phyloP scores from a whole-genome alignment of 164 flowering plant genomes.

The Stephania japonica region DNA sequence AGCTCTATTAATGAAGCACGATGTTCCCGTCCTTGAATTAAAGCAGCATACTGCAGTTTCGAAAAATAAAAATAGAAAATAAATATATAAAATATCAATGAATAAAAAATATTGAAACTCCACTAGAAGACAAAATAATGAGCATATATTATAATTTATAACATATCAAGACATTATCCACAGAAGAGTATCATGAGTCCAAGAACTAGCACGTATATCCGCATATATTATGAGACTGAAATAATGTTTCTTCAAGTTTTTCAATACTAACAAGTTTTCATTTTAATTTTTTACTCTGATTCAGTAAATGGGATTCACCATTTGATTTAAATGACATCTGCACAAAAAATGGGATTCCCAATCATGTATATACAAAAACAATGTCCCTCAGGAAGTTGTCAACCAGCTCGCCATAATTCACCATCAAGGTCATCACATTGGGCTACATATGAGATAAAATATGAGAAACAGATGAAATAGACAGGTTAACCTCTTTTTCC shows the following conservation, averaged over 20 bases:
- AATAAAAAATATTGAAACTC: not conserved
- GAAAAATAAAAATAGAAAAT: not conserved
- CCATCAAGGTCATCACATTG: not conserved
- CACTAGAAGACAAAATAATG: not conserved
- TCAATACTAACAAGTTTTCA: not conserved
- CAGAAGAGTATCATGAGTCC: too few relatives aligned
- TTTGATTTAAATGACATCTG: not conserved
- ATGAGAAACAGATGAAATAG: slow-evolving; percentile 3
- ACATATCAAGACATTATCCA: not conserved
- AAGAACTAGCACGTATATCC: not conserved
- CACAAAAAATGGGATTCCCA: not conserved
- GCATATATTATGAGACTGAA: not conserved
- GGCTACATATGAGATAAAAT: not conserved
- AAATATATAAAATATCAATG: not conserved
- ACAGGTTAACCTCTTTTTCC: slow-evolving; percentile 76
- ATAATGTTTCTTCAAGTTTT: not conserved
- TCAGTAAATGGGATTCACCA: not conserved
- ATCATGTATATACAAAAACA: not conserved
- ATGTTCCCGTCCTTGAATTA: slow-evolving; percentile 53
- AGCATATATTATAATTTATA: not conserved
- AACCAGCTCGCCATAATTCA: not conserved
- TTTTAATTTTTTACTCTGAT: not conserved
- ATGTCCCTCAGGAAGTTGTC: not conserved
- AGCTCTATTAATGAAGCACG: slow-evolving; percentile 69
- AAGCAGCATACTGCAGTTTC: slow-evolving; percentile 64